Percentiles rank a stretch among this genome's conserved stretches.
Conservation (phyloP, 768 basidiomycete species). For the Rhizopogon vinicolor region DNA sequence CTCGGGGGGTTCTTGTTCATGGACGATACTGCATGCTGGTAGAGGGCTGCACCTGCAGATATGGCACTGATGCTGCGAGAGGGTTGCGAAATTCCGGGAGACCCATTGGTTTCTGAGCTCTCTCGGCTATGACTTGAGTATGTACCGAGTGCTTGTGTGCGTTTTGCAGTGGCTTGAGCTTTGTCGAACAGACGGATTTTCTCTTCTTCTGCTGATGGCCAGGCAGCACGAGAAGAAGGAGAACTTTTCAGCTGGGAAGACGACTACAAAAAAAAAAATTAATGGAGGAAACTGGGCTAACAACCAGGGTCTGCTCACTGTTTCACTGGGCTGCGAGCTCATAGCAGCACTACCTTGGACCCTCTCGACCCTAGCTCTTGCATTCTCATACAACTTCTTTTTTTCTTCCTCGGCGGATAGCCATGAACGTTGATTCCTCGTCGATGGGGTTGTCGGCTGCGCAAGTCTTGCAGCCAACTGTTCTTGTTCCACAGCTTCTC, state of each 20-base stretch:
- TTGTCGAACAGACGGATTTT: slow-evolving; percentile 66
- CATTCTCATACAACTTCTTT: slow-evolving; percentile 31
- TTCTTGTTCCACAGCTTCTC: slow-evolving; percentile 43
- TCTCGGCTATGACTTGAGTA: slow-evolving; percentile 22
- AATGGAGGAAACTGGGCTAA: slow-evolving; percentile 7
- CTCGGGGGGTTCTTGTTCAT: slow-evolving; percentile 21
- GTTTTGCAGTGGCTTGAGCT: slow-evolving; percentile 62
- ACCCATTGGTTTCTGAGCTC: slow-evolving; percentile 24
- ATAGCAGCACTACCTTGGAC: slow-evolving; percentile 31
- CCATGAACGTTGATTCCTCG: slow-evolving; percentile 21
- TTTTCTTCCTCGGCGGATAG: slow-evolving; percentile 44
- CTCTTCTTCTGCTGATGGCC: slow-evolving; percentile 74
- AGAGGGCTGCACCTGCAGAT: slow-evolving; percentile 40
- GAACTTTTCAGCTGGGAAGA: slow-evolving; percentile 10
- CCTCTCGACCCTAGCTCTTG: slow-evolving; percentile 33
- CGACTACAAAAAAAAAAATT: slow-evolving; percentile 8
- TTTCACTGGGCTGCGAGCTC: background rate
- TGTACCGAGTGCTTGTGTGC: slow-evolving; percentile 43
- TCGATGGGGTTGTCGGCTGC: slow-evolving; percentile 20
- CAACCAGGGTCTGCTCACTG: background rate
- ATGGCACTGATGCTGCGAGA: slow-evolving; percentile 9
- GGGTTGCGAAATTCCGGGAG: slow-evolving; percentile 10
- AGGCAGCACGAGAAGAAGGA: slow-evolving; percentile 20
- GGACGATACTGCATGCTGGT: slow-evolving; percentile 41
- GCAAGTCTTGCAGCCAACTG: slow-evolving; percentile 16